Evolutionary conservation across 2,329 filamentous ascomycete species (phyloP), one percentile per base, ranked within the genome.

Genomic region (Colletotrichum costaricense): DNA sequence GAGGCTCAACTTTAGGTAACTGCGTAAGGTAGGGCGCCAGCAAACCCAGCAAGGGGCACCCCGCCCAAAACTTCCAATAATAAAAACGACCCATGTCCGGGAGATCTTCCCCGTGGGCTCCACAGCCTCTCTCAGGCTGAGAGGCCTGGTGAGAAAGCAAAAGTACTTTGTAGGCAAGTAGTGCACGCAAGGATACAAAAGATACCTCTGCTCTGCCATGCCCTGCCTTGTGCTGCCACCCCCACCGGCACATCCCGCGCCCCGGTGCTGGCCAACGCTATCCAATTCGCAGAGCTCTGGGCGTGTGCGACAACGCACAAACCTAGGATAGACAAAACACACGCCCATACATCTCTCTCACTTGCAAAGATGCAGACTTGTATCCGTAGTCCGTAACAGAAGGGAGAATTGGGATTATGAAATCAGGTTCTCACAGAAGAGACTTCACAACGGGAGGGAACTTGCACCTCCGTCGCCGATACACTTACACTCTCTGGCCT

Each of bases 91-190:
- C 46, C 38, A 49, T 63, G 59, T 9, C 64, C 64, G 64, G 69
- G 69, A 72, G 69, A 72, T 69, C 64, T 72, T 72, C 69, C 69
- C 64, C 64, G 69, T 63, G 64, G 64, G 52, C 42, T 59, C 69
- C 69, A 72, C 57, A 49, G 42, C 42, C 19, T 49, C 19, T 49
- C 42, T 49, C 42, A n/a, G 42, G 42, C 38, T 19, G 38, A 42
- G 38, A 42, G 33, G 33, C 11, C 33, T 35, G 4, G 33, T 11
- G 19, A 19, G 7, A 46, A 16, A 38, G 5, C 14, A 7, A 5
- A 42, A 19, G 42, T 49, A 49, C 42, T 19, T n/a, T 14, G 38
- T 8, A 49, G 19, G 42, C 19, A 4, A n/a, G 3, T 5, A 0
- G 1, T 49, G 42, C 3, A 49, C 19, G 19, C 5, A 49, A n/a